These are phyloP conservation scores for Salvia rosmarinus DNA, from an alignment of 257 asterid species.

Conservation along the genomic window DNA sequence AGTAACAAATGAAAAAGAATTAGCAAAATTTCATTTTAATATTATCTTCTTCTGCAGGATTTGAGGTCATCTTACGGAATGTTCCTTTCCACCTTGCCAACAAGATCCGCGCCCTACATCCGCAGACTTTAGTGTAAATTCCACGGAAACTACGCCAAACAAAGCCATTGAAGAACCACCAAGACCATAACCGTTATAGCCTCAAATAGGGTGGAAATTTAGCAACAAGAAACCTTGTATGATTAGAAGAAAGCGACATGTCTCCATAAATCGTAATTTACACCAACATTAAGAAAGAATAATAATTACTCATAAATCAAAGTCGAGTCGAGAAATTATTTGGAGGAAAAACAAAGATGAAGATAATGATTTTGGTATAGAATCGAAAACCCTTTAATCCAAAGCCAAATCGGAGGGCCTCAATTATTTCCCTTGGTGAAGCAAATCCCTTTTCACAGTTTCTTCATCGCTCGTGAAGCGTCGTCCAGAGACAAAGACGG, in stretches of 20 bases:
- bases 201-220: not conserved
- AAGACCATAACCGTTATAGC: constrained; percentile 41
- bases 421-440: not conserved
- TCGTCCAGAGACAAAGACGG: constrained; percentile 70
- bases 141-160: constrained; percentile 56
- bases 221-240: constrained; percentile 10
- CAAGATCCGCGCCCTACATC: constrained; percentile 62
- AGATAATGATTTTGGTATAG: no score
- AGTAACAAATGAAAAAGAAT: no score
- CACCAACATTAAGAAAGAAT: constrained; percentile 26
- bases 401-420: constrained; percentile 24
- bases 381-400: constrained; percentile 25
- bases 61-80: constrained; percentile 31
- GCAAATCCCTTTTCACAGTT: constrained; percentile 4
- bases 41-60: no score
- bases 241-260: not conserved
- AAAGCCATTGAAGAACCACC: constrained; percentile 38
- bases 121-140: constrained; percentile 54
- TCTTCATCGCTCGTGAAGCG: constrained; percentile 51
- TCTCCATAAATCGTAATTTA: constrained; percentile 22
- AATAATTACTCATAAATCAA: constrained; percentile 29
- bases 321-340: constrained; percentile 33
- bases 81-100: constrained; percentile 48
- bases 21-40: no score
- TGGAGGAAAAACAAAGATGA: not conserved